Conservation (phyloP, 495 filamentous ascomycete species). For the Hyaloscypha finlandica region DNA sequence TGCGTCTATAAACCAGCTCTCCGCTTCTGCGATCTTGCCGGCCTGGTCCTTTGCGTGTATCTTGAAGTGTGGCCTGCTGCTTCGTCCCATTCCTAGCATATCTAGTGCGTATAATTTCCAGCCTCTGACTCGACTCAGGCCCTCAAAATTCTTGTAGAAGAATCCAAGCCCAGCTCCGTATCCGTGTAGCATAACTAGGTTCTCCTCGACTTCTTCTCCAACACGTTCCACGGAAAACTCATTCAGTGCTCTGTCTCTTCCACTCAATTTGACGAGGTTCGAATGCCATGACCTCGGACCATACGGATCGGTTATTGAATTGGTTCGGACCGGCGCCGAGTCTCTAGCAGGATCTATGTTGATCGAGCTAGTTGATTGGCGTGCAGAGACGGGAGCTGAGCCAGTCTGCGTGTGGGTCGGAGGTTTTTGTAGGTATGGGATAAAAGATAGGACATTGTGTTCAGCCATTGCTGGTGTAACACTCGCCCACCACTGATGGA, state of each 20-base stretch:
- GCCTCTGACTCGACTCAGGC: constrained; percentile 69
- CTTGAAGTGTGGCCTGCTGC: constrained; percentile 77
- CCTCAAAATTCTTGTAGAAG: constrained; percentile 97
- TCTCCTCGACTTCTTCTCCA: constrained; percentile 70
- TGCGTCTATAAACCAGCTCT: constrained; percentile 95
- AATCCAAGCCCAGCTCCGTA: constrained; percentile 96
- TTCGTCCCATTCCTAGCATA: constrained; percentile 92
- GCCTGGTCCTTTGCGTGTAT: constrained; percentile 80
- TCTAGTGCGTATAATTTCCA: constrained; percentile 94
- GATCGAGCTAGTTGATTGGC: constrained; percentile 37
- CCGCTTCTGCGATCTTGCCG: constrained; percentile 84
- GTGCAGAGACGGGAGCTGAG: constrained; percentile 45
- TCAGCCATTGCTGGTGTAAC: constrained; percentile 82
- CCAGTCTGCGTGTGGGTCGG: constrained; percentile 72
- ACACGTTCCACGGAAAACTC: constrained; percentile 89
- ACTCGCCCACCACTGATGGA: constrained; percentile 92
- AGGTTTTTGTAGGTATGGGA: constrained; percentile 80
- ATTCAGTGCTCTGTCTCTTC: constrained; percentile 85
- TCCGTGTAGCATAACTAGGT: constrained; percentile 96
- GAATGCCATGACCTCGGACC: constrained; percentile 86
- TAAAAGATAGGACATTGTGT: constrained; percentile 82
- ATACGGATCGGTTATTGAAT: constrained; percentile 68
- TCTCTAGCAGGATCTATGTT: constrained; percentile 36
- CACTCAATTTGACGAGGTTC: constrained; percentile 78
- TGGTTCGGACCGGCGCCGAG: constrained; percentile 27